A percentile compares a stretch with the other conserved stretches of the same genome.
These are phyloP conservation scores for Quercus cerris DNA, from an alignment of 306 rosid genomes.

Conservation along the genomic window DNA sequence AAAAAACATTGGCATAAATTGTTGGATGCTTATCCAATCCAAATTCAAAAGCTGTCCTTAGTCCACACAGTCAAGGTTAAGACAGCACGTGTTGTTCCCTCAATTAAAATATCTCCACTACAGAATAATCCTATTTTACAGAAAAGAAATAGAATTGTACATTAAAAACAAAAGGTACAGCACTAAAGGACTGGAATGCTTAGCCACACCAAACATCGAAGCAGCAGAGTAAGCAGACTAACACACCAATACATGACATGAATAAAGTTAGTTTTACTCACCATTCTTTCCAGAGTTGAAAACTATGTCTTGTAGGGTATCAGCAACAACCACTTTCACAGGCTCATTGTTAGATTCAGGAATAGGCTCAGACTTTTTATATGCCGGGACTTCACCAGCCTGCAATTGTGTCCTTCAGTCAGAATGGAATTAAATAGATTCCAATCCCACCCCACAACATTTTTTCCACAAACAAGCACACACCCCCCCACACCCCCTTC, in stretches of 20 bases:
- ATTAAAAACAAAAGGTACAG: not conserved
- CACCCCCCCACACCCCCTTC: too few relatives aligned
- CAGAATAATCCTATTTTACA: not conserved
- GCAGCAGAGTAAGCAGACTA: not conserved
- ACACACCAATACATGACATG: not conserved
- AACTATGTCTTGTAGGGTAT: slow-evolving; percentile 66
- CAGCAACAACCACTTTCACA: slow-evolving; percentile 81
- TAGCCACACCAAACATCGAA: not conserved
- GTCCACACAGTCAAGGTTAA: too few relatives aligned
- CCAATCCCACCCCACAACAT: not conserved
- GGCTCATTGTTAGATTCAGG: slow-evolving; percentile 82
- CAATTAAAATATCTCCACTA: not conserved
- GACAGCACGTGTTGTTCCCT: not conserved
- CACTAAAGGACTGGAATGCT: not conserved
- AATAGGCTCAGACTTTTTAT: slow-evolving; percentile 70
- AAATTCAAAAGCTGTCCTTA: not conserved
- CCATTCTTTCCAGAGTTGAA: slow-evolving; percentile 84
- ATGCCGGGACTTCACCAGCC: slow-evolving; percentile 69
- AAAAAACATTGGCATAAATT: not conserved
- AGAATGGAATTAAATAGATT: not conserved
- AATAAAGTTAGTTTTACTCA: slow-evolving; percentile 19
- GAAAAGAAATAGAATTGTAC: not conserved
- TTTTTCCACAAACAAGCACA: too few relatives aligned
- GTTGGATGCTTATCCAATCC: not conserved
- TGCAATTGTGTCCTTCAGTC: slow-evolving; percentile 32